Evolutionary conservation across 2,329 filamentous ascomycete species (phyloP), one percentile per base, ranked within the genome.

Genomic region (Apiospora rasikravindrae): DNA sequence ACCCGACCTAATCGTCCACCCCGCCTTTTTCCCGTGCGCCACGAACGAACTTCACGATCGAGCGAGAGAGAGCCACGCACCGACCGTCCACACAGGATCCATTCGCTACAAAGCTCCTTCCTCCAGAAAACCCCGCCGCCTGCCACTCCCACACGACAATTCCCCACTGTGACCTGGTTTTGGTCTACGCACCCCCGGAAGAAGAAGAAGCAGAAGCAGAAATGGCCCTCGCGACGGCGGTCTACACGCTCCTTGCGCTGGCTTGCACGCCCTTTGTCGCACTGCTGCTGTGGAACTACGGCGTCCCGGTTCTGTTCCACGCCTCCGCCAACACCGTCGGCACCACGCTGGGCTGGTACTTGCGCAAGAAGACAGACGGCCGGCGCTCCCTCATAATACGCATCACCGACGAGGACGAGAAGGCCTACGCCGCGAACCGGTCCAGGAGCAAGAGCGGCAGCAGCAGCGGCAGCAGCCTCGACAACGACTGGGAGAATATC

Each of bases 401-500:
- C 67, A 81, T 86, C 26, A 87, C 87, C 80, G 81, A 83, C 19
- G 83, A 85, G 22, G 85, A 87, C 64, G 81, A 83, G 57, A 75
- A 76, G 45, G 77, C 78, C 3, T 79, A 82, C 57, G 75, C 76
- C 57, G 80, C 40, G 70, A 42, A 22, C 22, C 26, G 29, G 2
- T 79, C 78, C 77, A 76, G 72, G 77, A 80, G 70, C 84, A 88
- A 29, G 37, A 74, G 69, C 26, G 57, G 69, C 16, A 73, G 76
- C 24, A 71, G 74, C 19, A 79, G 78, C 40, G 13, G 40, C 45
- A 80, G 80, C 69, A 81, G 76, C 72, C 79, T 80, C 42, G 90
- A 92, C 74, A 89, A 91, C 40, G 91, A 91, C 69, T 94, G 92
- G 91, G 91, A 94, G 80, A 91, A 90, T 77, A 87, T 94, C 33